These are phyloP conservation scores for Auriscalpium orientale DNA, from an alignment of 768 basidiomycete species.

Conservation along the genomic window DNA sequence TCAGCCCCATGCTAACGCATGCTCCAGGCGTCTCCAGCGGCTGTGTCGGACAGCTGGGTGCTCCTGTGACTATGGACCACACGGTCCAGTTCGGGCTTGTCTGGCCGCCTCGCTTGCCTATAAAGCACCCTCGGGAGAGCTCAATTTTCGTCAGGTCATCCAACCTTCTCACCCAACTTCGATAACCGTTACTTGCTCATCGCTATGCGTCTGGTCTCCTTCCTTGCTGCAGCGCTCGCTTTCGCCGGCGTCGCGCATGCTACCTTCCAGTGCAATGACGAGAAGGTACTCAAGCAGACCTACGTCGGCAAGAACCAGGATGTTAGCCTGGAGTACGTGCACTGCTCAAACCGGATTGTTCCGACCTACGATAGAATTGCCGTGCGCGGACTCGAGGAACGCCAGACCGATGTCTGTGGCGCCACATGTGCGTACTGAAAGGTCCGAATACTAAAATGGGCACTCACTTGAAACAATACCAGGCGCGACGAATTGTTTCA, in stretches of 20 bases:
- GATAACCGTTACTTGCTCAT: neutral
- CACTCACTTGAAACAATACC: neutral
- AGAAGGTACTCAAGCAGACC: neutral
- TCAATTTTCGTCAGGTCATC: no score
- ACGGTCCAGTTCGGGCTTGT: no score
- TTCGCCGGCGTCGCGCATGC: neutral
- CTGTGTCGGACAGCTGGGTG: no score
- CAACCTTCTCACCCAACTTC: no score
- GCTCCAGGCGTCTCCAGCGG: no score
- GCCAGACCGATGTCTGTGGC: neutral
- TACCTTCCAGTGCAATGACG: neutral
- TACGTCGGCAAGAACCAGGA: neutral
- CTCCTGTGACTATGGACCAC: no score
- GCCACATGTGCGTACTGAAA: neutral
- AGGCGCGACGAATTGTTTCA: constrained; percentile 35
- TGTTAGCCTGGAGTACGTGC: neutral
- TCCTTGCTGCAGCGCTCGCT: neutral
- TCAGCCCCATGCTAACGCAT: no score
- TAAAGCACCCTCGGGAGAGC: no score
- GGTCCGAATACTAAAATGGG: neutral
- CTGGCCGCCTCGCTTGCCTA: no score
- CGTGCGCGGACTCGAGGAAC: neutral
- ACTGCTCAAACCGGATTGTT: neutral
- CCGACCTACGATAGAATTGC: neutral
- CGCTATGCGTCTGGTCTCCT: neutral